Conservation (phyloP, 306 rosid genomes). For the Cucurbita maxima region DNA sequence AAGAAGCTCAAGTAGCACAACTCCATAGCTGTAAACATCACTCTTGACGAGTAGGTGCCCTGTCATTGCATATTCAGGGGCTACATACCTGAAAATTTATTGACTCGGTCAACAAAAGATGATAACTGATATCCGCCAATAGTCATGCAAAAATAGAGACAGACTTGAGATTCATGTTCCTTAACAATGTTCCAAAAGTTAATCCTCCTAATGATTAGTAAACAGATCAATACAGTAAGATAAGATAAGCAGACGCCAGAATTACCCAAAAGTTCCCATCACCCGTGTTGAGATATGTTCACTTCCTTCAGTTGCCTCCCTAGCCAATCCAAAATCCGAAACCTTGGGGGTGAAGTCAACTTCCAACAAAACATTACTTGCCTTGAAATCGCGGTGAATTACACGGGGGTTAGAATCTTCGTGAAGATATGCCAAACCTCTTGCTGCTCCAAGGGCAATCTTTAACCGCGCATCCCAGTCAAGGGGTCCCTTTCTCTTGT, state of each 20-base stretch:
- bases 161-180: neutral
- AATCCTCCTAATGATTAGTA: neutral
- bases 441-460: slow-evolving; percentile 92
- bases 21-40: slow-evolving; percentile 96
- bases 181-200: neutral
- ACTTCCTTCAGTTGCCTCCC: slow-evolving; percentile 95
- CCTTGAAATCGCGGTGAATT: slow-evolving; percentile 89
- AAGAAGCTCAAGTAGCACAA: slow-evolving; percentile 86
- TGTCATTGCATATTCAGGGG: slow-evolving; percentile 99
- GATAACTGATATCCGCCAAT: neutral
- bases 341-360: slow-evolving; percentile 90
- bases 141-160: neutral
- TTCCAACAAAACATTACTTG: slow-evolving; percentile 82
- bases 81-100: slow-evolving; percentile 62
- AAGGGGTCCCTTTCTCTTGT: slow-evolving; percentile 54
- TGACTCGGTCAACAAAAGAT: neutral
- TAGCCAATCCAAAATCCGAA: slow-evolving; percentile 94
- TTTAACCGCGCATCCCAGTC: slow-evolving; percentile 89
- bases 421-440: slow-evolving; percentile 95
- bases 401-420: slow-evolving; percentile 96
- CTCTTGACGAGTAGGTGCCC: slow-evolving; percentile 94
- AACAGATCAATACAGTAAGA: neutral
- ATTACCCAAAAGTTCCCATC: slow-evolving; percentile 97
- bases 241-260: neutral
- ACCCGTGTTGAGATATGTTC: slow-evolving; percentile 75